Evolutionary conservation across 2,329 filamentous ascomycete genomes (phyloP).

Genomic region (Colletotrichum sp.): DNA sequence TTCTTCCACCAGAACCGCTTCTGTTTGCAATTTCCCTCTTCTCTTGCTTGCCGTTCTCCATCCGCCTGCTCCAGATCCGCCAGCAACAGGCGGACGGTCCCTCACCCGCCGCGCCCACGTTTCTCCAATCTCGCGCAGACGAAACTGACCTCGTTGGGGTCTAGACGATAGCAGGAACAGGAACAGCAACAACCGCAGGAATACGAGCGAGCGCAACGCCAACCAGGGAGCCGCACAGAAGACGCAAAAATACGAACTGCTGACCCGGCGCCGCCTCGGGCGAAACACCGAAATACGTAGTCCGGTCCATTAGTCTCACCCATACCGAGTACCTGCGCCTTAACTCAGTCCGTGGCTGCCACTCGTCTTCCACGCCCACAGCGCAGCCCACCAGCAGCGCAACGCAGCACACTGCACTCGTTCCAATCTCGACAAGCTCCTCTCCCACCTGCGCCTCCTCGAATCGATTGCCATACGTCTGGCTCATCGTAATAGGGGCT

Average conservation of each 20-base stretch:
- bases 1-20: background rate
- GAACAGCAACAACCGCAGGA: background rate
- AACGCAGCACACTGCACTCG: background rate
- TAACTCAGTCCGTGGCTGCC: background rate
- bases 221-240: background rate
- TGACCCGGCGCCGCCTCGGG: background rate
- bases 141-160: background rate
- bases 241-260: conserved; percentile 1
- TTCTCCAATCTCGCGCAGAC: background rate
- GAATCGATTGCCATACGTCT: background rate
- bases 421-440: background rate
- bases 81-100: background rate
- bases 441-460: background rate
- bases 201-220: conserved; percentile 11
- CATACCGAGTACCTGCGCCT: background rate
- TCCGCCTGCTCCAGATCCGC: background rate
- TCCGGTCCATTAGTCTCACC: background rate
- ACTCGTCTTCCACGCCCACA: background rate
- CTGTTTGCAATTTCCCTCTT: background rate
- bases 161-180: background rate
- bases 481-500: background rate
- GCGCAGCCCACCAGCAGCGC: background rate
- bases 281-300: background rate
- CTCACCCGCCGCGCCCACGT: background rate
- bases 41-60: background rate